These are phyloP conservation scores for Entophlyctis helioformis DNA, from an alignment of 192 early-diverging fungal species.

Conservation along the genomic window DNA sequence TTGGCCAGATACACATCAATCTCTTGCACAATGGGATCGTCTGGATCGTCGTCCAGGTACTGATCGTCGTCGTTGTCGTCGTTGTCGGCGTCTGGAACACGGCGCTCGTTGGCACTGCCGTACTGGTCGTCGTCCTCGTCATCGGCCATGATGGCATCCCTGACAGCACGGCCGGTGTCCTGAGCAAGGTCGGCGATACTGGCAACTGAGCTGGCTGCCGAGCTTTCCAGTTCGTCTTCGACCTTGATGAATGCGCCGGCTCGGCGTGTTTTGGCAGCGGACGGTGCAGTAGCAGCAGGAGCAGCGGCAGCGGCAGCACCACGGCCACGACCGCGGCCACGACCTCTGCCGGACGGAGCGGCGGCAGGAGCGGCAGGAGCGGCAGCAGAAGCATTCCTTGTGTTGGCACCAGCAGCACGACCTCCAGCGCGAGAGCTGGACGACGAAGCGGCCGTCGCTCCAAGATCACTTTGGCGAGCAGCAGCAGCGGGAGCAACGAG, in stretches of 20 bases:
- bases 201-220: neutral
- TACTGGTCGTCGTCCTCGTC: neutral
- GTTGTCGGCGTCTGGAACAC: conserved; percentile 4
- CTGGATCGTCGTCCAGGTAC: conserved; percentile 8
- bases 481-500: neutral
- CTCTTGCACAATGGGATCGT: conserved; percentile 32
- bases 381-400: too few relatives aligned
- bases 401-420: neutral
- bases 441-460: neutral
- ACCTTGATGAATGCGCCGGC: neutral
- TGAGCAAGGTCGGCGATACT: neutral
- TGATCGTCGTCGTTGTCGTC: conserved; percentile 10
- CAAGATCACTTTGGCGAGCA: neutral
- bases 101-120: too few relatives aligned
- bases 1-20: conserved; percentile 72
- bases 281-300: too few relatives aligned
- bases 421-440: neutral
- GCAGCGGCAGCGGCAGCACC: too few relatives aligned
- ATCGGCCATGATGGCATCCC: neutral
- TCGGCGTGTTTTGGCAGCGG: too few relatives aligned
- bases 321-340: too few relatives aligned
- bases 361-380: too few relatives aligned
- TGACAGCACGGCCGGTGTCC: neutral
- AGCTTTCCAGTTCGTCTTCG: neutral
- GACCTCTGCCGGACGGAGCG: too few relatives aligned